These are phyloP conservation scores for Aspergillus avenaceus DNA, from an alignment of 495 filamentous ascomycete genomes.

Conservation along the genomic window DNA sequence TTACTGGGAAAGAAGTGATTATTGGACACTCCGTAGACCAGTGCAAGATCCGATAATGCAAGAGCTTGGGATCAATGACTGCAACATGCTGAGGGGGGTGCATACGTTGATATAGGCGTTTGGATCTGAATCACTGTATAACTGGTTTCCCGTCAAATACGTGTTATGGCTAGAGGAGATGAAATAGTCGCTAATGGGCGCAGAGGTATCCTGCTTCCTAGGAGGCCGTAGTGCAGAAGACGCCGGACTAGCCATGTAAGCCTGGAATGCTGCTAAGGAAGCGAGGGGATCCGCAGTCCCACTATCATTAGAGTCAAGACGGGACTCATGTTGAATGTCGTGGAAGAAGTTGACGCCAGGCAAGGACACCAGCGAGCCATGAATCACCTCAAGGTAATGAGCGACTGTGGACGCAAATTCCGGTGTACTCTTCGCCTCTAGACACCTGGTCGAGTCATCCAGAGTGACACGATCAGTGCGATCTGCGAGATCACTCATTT, in stretches of 20 bases:
- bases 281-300: slow-evolving; percentile 16
- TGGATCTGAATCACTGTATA: slow-evolving; percentile 76
- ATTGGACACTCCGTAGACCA: neutral
- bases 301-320: neutral
- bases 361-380: slow-evolving; percentile 18
- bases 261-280: slow-evolving; percentile 48
- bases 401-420: slow-evolving; percentile 27
- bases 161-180: slow-evolving; percentile 94
- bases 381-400: slow-evolving; percentile 30
- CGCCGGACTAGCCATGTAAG: slow-evolving; percentile 56
- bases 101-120: slow-evolving; percentile 79
- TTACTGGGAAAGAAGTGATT: slow-evolving; percentile 1
- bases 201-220: slow-evolving; percentile 47
- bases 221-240: slow-evolving; percentile 39
- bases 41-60: too few relatives aligned
- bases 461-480: slow-evolving; percentile 11
- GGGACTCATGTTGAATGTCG: slow-evolving; percentile 23
- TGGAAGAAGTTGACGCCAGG: slow-evolving; percentile 18
- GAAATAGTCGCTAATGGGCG: slow-evolving; percentile 81
- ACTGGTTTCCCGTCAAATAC: slow-evolving; percentile 87
- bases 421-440: slow-evolving; percentile 10
- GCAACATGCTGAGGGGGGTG: slow-evolving; percentile 4
- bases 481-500: slow-evolving; percentile 9
- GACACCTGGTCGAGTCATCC: neutral
- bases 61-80: too few relatives aligned